Percentiles rank a stretch among this genome's conserved stretches.
These are phyloP conservation scores for Nannizziopsis barbatae DNA, from an alignment of 2,329 filamentous ascomycete genomes.

Conservation along the genomic window DNA sequence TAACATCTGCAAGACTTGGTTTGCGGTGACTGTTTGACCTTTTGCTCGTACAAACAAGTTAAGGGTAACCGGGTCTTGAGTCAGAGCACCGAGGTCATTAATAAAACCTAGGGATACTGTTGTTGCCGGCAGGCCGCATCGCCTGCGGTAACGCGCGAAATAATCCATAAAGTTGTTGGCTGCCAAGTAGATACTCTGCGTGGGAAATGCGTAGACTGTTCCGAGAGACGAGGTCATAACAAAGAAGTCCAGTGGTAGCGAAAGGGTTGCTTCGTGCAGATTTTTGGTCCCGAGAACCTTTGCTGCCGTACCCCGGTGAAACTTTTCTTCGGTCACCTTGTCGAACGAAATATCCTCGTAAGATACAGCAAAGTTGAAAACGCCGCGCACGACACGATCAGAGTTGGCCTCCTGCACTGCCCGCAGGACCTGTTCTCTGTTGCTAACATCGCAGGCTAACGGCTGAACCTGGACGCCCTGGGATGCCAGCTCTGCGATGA, in stretches of 20 bases:
- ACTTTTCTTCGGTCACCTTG: conserved; percentile 16
- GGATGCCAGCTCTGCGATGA: conserved; percentile 5
- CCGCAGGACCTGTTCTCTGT: neutral
- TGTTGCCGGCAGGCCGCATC: conserved; percentile 19
- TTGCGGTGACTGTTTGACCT: conserved; percentile 15
- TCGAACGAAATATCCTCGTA: conserved; percentile 12
- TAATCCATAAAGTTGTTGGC: conserved; percentile 24
- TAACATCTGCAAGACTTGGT: conserved; percentile 18
- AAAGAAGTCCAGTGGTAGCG: conserved; percentile 22
- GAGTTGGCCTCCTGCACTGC: conserved; percentile 8
- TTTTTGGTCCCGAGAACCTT: conserved; percentile 21
- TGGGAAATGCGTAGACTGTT: conserved; percentile 12
- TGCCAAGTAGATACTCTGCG: conserved; percentile 21
- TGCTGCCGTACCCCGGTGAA: conserved; percentile 16
- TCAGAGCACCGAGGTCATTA: conserved; percentile 14
- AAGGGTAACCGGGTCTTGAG: neutral
- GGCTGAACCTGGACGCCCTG: conserved; percentile 1
- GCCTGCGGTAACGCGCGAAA: conserved; percentile 21
- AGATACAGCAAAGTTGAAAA: conserved; percentile 16
- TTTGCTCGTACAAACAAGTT: conserved; percentile 16
- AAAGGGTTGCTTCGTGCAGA: conserved; percentile 17
- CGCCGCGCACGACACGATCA: conserved; percentile 15
- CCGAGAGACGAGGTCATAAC: conserved; percentile 15
- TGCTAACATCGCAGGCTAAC: conserved; percentile 9
- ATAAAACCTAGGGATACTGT: conserved; percentile 19